Evolutionary conservation across 495 filamentous ascomycete species (phyloP).

Genomic region (Penicillium ucsense): DNA sequence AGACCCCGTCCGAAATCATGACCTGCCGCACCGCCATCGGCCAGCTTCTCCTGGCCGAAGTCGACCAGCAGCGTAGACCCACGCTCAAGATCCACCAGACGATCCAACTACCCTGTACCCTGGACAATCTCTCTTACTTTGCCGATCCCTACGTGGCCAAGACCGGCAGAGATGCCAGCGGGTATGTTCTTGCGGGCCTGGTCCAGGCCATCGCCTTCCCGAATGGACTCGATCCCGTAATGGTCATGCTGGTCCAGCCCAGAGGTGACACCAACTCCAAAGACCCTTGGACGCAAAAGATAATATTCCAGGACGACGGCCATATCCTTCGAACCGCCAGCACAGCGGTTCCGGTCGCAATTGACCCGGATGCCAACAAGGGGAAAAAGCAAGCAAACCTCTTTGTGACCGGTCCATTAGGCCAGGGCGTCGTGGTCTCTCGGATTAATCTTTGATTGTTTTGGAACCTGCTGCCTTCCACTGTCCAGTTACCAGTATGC

Average conservation of each 20-base stretch:
- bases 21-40: constrained; percentile 32
- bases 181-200: constrained; percentile 45
- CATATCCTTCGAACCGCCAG: constrained; percentile 39
- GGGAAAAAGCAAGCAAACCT: too few relatives aligned
- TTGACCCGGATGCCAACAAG: constrained; percentile 21
- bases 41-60: constrained; percentile 20
- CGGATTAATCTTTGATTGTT: too few relatives aligned
- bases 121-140: constrained; percentile 52
- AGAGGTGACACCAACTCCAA: constrained; percentile 26
- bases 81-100: constrained; percentile 33
- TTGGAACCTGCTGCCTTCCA: too few relatives aligned
- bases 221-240: constrained; percentile 25
- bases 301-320: constrained; percentile 54
- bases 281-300: constrained; percentile 26
- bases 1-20: constrained; percentile 36
- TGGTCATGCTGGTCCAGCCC: constrained; percentile 37
- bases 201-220: constrained; percentile 27
- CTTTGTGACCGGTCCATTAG: too few relatives aligned
- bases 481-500: too few relatives aligned
- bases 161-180: constrained; percentile 37
- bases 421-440: too few relatives aligned
- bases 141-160: constrained; percentile 30
- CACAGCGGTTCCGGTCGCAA: constrained; percentile 43
- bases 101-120: constrained; percentile 30
- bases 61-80: constrained; percentile 8